A percentile compares a stretch with the other conserved stretches of the same genome.
Conservation (phyloP, 2,329 filamentous ascomycete species). For the Graphilbum ipis-grandicollis region DNA sequence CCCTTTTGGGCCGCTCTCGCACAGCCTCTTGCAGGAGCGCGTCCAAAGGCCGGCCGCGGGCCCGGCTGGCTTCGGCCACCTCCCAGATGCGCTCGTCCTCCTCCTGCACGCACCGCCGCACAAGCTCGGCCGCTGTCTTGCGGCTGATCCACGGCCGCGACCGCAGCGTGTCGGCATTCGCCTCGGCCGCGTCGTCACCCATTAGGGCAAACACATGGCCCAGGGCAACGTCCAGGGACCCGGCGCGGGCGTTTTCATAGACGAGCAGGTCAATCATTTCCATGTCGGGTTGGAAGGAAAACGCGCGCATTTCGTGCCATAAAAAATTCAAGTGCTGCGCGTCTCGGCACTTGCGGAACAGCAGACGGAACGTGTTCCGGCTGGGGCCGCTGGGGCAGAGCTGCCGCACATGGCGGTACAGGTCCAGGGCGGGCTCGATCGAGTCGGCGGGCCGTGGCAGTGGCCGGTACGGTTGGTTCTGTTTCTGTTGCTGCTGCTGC, state of each 20-base stretch:
- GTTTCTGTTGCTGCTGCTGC: background rate
- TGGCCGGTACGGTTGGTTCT: too few relatives aligned
- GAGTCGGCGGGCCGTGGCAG: background rate
- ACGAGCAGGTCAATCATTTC: slow-evolving; percentile 16
- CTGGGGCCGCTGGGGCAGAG: slow-evolving; percentile 18
- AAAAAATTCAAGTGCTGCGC: slow-evolving; percentile 17
- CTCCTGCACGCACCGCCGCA: slow-evolving; percentile 16
- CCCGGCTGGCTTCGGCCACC: slow-evolving; percentile 12
- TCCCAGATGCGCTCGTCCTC: slow-evolving; percentile 16
- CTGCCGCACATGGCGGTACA: slow-evolving; percentile 20
- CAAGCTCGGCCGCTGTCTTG: slow-evolving; percentile 16
- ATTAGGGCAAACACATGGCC: slow-evolving; percentile 14
- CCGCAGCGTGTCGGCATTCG: slow-evolving; percentile 1
- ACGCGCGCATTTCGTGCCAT: slow-evolving; percentile 19
- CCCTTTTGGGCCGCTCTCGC: background rate
- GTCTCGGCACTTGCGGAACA: slow-evolving; percentile 14
- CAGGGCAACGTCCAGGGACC: slow-evolving; percentile 18
- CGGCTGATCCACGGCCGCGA: slow-evolving; percentile 15
- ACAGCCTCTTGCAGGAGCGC: slow-evolving; percentile 3
- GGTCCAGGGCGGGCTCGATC: slow-evolving; percentile 14
- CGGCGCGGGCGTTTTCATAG: slow-evolving; percentile 15
- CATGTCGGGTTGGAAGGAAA: slow-evolving; percentile 14
- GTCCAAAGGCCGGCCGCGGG: slow-evolving; percentile 8
- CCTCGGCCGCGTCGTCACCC: too few relatives aligned
- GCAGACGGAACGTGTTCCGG: slow-evolving; percentile 18